Evolutionary conservation across 2,329 filamentous ascomycete species (phyloP).

Genomic region (Alternaria ethzedia): DNA sequence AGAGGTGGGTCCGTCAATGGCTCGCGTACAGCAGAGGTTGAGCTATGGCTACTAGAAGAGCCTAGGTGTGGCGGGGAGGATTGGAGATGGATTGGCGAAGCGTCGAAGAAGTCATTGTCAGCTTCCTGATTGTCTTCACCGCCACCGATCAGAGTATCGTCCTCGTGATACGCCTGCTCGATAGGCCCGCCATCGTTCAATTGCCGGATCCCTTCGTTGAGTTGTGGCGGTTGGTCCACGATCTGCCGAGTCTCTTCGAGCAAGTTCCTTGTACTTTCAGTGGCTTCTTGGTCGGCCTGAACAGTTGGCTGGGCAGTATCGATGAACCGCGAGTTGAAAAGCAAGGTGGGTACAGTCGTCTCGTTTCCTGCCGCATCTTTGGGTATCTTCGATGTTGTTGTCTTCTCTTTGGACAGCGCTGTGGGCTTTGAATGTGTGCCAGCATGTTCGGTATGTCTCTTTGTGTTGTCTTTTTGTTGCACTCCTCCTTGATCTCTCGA

Average conservation of each 20-base stretch:
- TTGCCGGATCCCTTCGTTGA: neutral
- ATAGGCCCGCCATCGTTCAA: conserved; percentile 4
- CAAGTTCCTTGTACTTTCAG: neutral
- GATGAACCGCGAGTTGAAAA: neutral
- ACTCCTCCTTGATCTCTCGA: neutral
- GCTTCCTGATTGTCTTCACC: conserved; percentile 1
- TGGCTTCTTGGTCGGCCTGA: neutral
- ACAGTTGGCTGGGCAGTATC: neutral
- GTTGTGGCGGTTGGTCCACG: neutral
- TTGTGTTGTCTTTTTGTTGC: neutral
- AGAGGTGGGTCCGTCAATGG: conserved; percentile 22
- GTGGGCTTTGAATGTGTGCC: neutral
- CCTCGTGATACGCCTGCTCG: neutral
- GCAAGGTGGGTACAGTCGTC: neutral
- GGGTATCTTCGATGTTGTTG: neutral
- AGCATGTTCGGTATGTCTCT: neutral
- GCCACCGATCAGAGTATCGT: conserved; percentile 10
- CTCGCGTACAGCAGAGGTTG: conserved; percentile 30
- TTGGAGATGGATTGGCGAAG: conserved; percentile 17
- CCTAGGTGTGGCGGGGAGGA: conserved; percentile 31
- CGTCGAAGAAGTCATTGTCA: neutral
- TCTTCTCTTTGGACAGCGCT: neutral
- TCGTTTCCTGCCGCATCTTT: neutral
- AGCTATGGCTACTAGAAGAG: conserved; percentile 36
- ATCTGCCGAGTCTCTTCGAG: neutral